Evolutionary conservation across 2,329 filamentous ascomycete species (phyloP).

Genomic region (Penicillium sp.): DNA sequence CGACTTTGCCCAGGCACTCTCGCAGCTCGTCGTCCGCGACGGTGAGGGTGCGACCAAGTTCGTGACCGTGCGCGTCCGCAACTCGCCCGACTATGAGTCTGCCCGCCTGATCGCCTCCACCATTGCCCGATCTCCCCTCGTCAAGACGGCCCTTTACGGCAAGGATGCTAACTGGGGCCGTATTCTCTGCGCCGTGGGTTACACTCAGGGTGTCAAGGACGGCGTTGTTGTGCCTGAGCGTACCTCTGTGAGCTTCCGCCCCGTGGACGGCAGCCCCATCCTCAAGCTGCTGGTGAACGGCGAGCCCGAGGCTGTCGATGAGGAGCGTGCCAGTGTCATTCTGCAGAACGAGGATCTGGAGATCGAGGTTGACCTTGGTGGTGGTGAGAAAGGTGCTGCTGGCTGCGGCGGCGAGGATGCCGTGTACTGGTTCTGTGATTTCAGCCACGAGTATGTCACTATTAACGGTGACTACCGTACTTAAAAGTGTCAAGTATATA

Average conservation of each 20-base stretch:
- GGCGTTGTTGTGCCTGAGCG: slow-evolving; percentile 54
- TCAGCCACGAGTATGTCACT: slow-evolving; percentile 69
- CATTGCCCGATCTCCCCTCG: slow-evolving; percentile 87
- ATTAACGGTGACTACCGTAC: slow-evolving; percentile 70
- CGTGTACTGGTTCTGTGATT: slow-evolving; percentile 67
- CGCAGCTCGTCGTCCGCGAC: slow-evolving; percentile 91
- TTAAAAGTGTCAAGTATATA: slow-evolving; percentile 29
- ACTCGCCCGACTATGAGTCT: slow-evolving; percentile 67
- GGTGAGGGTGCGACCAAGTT: slow-evolving; percentile 99
- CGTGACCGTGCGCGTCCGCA: slow-evolving; percentile 83
- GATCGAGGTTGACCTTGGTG: slow-evolving; percentile 61
- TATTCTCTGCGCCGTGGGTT: slow-evolving; percentile 92
- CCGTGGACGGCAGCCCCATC: slow-evolving; percentile 57
- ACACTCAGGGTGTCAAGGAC: slow-evolving; percentile 56
- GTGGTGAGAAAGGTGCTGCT: slow-evolving; percentile 46
- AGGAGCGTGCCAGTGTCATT: slow-evolving; percentile 60
- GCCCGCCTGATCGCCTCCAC: slow-evolving; percentile 80
- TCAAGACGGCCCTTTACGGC: slow-evolving; percentile 96
- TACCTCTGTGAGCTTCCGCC: slow-evolving; percentile 64
- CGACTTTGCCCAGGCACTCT: slow-evolving; percentile 77
- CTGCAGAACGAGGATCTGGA: slow-evolving; percentile 64
- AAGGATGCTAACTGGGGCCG: slow-evolving; percentile 99
- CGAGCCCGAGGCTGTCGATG: slow-evolving; percentile 64
- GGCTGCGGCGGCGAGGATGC: slow-evolving; percentile 54
- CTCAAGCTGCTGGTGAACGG: slow-evolving; percentile 61